A percentile compares a stretch with the other conserved stretches of the same genome.
phyloP scores from a whole-genome alignment of 306 rosid species.

The Astragalus membranaceus region DNA sequence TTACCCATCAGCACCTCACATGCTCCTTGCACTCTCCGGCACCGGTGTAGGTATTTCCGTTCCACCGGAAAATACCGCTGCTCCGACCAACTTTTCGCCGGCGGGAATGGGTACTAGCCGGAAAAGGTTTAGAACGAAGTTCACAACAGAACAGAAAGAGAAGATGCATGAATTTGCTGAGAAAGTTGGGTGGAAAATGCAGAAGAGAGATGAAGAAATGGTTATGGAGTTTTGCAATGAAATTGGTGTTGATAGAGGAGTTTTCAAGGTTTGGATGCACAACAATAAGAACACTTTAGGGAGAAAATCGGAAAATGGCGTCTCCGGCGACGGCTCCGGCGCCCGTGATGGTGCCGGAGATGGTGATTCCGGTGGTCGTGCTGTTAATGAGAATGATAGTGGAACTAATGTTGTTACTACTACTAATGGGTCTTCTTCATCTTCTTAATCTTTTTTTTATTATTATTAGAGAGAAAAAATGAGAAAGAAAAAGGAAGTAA shows the following conservation, averaged over 20 bases:
- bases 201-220: slow-evolving; percentile 70
- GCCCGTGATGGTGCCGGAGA: not conserved
- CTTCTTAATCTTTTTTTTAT: slow-evolving; percentile 55
- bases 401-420: slow-evolving; percentile 34
- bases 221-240: slow-evolving; percentile 60
- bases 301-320: slow-evolving; percentile 28
- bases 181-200: slow-evolving; percentile 89
- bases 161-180: slow-evolving; percentile 83
- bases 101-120: not conserved
- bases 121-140: slow-evolving; percentile 74
- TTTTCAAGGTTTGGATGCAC: slow-evolving; percentile 97
- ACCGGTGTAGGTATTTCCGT: slow-evolving; percentile 39
- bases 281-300: slow-evolving; percentile 72
- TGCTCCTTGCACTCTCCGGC: slow-evolving; percentile 75
- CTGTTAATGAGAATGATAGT: slow-evolving; percentile 1
- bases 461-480: not conserved
- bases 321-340: not conserved
- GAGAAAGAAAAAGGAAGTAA: slow-evolving; percentile 9
- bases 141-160: slow-evolving; percentile 77
- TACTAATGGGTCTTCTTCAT: slow-evolving; percentile 87
- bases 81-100: not conserved
- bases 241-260: slow-evolving; percentile 60
- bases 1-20: slow-evolving; percentile 91
- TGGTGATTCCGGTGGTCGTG: not conserved
- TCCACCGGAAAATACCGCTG: slow-evolving; percentile 40